Conservation (phyloP, 495 filamentous ascomycete species). For the Penicillium atrosanguineum region DNA sequence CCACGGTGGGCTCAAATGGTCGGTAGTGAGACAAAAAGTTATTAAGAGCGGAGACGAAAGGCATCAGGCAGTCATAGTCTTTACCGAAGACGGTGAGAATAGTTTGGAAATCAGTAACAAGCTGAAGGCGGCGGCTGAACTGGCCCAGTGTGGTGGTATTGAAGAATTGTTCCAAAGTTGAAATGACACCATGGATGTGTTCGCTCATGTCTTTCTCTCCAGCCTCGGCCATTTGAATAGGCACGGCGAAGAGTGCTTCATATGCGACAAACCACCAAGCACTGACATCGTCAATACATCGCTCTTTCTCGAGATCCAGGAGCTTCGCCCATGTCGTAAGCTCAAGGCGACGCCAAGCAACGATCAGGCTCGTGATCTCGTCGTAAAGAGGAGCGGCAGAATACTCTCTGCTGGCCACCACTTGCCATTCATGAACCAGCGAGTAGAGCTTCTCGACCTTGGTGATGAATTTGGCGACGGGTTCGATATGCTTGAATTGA, state of each 20-base stretch:
- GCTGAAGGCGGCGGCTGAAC: constrained; percentile 64
- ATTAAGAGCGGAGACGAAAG: constrained; percentile 56
- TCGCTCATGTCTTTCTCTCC: constrained; percentile 52
- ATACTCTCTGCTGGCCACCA: constrained; percentile 77
- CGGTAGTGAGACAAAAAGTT: constrained; percentile 76
- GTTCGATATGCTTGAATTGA: constrained; percentile 73
- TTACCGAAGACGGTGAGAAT: constrained; percentile 47
- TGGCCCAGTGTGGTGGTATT: constrained; percentile 73
- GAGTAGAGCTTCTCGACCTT: constrained; percentile 81
- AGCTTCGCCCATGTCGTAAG: constrained; percentile 86
- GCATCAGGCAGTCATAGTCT: constrained; percentile 53
- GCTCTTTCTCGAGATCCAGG: constrained; percentile 79
- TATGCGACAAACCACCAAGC: constrained; percentile 98
- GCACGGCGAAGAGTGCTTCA: constrained; percentile 75
- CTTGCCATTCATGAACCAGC: constrained; percentile 87
- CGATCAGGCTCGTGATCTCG: constrained; percentile 68
- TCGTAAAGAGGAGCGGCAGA: constrained; percentile 67
- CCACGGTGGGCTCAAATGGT: constrained; percentile 63
- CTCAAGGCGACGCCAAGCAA: constrained; percentile 87
- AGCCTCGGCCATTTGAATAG: constrained; percentile 58
- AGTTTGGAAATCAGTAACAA: constrained; percentile 68
- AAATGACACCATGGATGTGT: constrained; percentile 66
- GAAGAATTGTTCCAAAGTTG: constrained; percentile 73
- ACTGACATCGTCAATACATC: constrained; percentile 69
- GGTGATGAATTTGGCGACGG: constrained; percentile 78